These are phyloP conservation scores for Pyricularia sp. DNA, from an alignment of 2,329 filamentous ascomycete genomes.

Conservation along the genomic window DNA sequence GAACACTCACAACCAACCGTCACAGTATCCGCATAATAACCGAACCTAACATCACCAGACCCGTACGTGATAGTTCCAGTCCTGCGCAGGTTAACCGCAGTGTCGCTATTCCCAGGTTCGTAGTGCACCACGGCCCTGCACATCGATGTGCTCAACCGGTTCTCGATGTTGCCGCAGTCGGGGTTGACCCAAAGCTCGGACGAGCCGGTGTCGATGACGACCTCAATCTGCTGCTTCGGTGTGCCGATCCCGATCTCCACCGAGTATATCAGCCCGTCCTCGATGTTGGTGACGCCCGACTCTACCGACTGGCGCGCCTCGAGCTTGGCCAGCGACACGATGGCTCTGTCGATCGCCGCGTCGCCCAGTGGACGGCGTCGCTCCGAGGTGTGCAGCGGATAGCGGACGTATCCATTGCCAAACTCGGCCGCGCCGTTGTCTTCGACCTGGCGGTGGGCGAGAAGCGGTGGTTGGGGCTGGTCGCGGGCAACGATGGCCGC, in stretches of 20 bases:
- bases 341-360: neutral
- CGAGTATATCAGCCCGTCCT: slow-evolving; percentile 4
- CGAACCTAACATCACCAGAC: slow-evolving; percentile 30
- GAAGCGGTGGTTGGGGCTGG: neutral
- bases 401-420: slow-evolving; percentile 3
- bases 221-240: slow-evolving; percentile 35
- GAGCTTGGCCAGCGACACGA: neutral
- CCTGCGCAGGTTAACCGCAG: slow-evolving; percentile 15
- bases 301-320: slow-evolving; percentile 1
- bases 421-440: neutral
- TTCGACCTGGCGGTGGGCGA: neutral
- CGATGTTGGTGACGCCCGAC: neutral
- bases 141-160: slow-evolving; percentile 27
- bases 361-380: neutral
- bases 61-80: slow-evolving; percentile 32
- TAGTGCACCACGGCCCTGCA: slow-evolving; percentile 23
- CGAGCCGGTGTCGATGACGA: slow-evolving; percentile 44
- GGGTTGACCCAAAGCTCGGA: slow-evolving; percentile 52
- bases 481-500: neutral
- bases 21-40: slow-evolving; percentile 32
- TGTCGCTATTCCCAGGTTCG: slow-evolving; percentile 24
- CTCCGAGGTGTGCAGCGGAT: neutral
- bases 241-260: slow-evolving; percentile 28
- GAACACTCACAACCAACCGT: slow-evolving; percentile 10
- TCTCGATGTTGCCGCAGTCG: slow-evolving; percentile 30